phyloP scores from a whole-genome alignment of 495 filamentous ascomycete species.

The Neurospora sp. region DNA sequence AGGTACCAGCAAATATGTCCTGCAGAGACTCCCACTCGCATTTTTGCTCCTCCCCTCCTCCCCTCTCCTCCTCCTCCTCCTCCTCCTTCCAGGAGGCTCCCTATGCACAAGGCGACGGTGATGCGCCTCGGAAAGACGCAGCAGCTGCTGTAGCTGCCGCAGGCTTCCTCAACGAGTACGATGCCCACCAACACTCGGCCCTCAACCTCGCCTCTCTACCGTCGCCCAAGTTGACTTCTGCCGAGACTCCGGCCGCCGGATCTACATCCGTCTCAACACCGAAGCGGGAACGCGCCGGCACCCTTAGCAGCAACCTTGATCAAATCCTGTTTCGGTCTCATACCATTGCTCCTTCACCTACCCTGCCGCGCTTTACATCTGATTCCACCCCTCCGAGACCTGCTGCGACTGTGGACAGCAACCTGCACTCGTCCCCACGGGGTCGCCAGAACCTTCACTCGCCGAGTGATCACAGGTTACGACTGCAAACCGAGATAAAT shows the following conservation, averaged over 20 bases:
- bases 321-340: constrained; percentile 23
- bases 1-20: background rate
- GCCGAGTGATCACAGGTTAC: constrained; percentile 14
- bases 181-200: constrained; percentile 4
- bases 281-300: background rate
- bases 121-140: constrained; percentile 1
- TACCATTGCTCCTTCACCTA: constrained; percentile 27
- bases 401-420: constrained; percentile 7
- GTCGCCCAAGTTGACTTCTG: background rate
- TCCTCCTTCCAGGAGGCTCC: background rate
- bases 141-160: constrained; percentile 6
- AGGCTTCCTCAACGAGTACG: background rate
- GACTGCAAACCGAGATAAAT: constrained; percentile 27
- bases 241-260: constrained; percentile 5
- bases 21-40: background rate
- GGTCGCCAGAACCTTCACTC: constrained; percentile 13
- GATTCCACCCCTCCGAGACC: constrained; percentile 1
- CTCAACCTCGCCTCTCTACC: constrained; percentile 6
- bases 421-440: constrained; percentile 1
- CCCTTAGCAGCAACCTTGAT: background rate
- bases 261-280: constrained; percentile 4
- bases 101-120: background rate
- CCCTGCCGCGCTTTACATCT: constrained; percentile 4
- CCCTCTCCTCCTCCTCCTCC: background rate
- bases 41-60: background rate